Evolutionary conservation across 2,329 filamentous ascomycete species (phyloP).

Genomic region (Xylaria sp.): DNA sequence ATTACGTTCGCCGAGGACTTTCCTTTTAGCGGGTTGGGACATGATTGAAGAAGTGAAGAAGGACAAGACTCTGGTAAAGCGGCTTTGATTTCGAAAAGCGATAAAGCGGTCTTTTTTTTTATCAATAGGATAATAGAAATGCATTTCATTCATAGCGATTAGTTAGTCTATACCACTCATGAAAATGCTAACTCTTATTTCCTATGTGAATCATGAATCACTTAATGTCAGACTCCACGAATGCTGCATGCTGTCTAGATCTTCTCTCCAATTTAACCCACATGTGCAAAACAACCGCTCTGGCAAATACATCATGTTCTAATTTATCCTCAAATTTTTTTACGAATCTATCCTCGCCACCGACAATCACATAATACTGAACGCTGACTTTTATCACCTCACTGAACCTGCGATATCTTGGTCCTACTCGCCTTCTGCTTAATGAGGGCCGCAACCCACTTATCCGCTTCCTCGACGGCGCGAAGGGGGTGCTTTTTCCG

Average conservation of each 20-base stretch:
- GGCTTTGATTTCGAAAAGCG: background rate
- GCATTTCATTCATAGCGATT: background rate
- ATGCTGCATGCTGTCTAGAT: background rate
- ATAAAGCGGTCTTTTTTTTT: background rate
- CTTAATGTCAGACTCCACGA: background rate
- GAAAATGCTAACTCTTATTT: background rate
- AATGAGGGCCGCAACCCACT: conserved; percentile 63
- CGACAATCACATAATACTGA: background rate
- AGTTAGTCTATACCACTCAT: background rate
- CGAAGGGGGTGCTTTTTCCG: conserved; percentile 67
- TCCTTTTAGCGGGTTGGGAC: background rate
- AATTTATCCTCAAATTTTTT: background rate
- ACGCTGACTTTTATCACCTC: background rate
- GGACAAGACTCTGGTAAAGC: background rate
- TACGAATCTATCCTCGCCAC: background rate
- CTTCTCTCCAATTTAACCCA: background rate
- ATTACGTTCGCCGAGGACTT: background rate
- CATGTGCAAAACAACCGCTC: too few relatives aligned
- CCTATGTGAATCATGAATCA: background rate
- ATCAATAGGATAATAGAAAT: background rate
- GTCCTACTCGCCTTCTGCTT: conserved; percentile 62
- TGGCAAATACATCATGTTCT: background rate
- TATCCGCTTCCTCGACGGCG: conserved; percentile 63
- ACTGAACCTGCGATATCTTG: conserved; percentile 62
- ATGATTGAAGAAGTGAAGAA: background rate